Base-by-base conservation (phyloP, 2,329 filamentous ascomycete species). In the Mollisiaceae sp. region DNA sequence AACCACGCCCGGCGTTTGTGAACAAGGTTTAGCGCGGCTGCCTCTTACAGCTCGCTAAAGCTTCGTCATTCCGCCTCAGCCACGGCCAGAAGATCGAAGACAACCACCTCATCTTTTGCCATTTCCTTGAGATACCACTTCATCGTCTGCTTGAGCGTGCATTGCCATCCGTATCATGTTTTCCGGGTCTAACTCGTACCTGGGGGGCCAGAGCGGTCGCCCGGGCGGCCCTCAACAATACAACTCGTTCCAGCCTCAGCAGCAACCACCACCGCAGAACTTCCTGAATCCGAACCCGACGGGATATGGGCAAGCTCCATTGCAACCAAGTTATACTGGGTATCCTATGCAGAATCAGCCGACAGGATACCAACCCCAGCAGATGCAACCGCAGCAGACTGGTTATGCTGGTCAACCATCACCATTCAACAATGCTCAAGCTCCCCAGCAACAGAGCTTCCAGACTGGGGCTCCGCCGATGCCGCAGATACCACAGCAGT, bases 171-270 rank as follows among this genome's bases (percentile, higher is more conserved):
- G 50, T 61, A 77, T 75, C 80, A 97, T 97, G 94, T 98, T 92
- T 82, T 95, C 93, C 71, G 92, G 90, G 78, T 91, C 92, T 71
- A 96, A 91, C 82, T 89, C 91, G 70, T 97, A 90, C 79, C 81
- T 97, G 75, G 93, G 93, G 79, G 91, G 89, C 81, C 86, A 85
- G 78, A 92, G 89, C 77, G 90, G 85, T 82, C 87, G 90, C 77
- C 91, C 89, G 67, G 91, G 91, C 59, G 87, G 88, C 62, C 86
- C 86, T 75, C 87, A 83, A 68, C 82, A 86, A 72, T 86, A 83
- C 71, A 78, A 80, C 75, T 80, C 83, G 67, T 83, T 85, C 64
- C 77, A 80, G 67, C 79, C 80, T 67, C 68, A 67, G 41, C 82
- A 80, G 63, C 80, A 78, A 65, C 78, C 76, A 65, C 79, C 77